These are phyloP conservation scores for Paraleonurus japonicus DNA, from an alignment of 257 asterid genomes.

Conservation along the genomic window DNA sequence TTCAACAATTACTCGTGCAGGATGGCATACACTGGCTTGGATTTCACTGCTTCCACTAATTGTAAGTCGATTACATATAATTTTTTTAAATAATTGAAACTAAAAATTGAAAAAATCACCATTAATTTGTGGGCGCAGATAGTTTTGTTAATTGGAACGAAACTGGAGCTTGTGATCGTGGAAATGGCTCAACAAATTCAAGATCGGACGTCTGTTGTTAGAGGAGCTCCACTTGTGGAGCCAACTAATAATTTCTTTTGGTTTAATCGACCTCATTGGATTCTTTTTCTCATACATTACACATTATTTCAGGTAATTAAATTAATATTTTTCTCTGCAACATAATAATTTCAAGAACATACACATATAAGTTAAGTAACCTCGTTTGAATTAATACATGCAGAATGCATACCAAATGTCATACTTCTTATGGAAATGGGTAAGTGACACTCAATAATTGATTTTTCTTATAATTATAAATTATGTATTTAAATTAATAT, in stretches of 20 bases:
- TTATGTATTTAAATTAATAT: not conserved
- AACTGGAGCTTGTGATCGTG: constrained; percentile 59
- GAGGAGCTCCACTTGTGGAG: constrained; percentile 66
- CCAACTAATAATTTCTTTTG: constrained; percentile 63
- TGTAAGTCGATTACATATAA: constrained; percentile 32
- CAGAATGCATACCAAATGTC: constrained; percentile 81
- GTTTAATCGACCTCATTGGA: constrained; percentile 61
- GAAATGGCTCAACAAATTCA: constrained; percentile 75
- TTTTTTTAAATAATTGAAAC: too few species aligned
- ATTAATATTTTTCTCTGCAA: not conserved
- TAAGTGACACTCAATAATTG: constrained; percentile 16
- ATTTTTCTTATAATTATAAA: not conserved
- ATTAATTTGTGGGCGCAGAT: constrained; percentile 35
- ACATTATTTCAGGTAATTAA: constrained; percentile 53
- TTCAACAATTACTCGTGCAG: constrained; percentile 28
- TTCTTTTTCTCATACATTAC: constrained; percentile 64
- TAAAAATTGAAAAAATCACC: too few species aligned
- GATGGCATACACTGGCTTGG: constrained; percentile 58
- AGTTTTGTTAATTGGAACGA: constrained; percentile 49
- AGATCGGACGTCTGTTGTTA: constrained; percentile 47
- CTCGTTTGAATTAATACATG: not conserved
- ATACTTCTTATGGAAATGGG: constrained; percentile 74
- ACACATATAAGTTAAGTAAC: too few species aligned
- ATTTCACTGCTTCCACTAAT: constrained; percentile 50
- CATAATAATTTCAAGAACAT: too few species aligned